Conservation (phyloP, 306 rosid genomes). For the Acacia melanoxylon region DNA sequence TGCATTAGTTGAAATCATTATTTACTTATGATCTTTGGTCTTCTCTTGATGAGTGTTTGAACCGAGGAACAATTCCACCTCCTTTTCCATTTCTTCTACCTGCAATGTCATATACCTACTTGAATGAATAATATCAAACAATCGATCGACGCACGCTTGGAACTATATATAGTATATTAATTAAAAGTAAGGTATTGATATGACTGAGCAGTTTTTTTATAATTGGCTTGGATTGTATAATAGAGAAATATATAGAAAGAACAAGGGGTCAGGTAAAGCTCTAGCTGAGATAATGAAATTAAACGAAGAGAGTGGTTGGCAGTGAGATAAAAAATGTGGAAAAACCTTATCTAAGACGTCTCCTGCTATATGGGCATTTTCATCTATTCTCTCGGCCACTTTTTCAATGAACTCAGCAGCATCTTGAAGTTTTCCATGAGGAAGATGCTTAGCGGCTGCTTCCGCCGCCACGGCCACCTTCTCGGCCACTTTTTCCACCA, state of each 20-base stretch:
- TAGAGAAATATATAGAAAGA: neutral
- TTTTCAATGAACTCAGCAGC: slow-evolving; percentile 32
- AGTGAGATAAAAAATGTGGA: neutral
- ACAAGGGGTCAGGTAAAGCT: neutral
- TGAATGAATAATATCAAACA: neutral
- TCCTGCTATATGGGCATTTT: slow-evolving; percentile 29
- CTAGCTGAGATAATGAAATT: neutral
- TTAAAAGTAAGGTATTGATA: neutral
- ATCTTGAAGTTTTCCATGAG: slow-evolving; percentile 37
- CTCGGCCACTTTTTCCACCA: slow-evolving; percentile 60
- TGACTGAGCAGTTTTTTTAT: neutral
- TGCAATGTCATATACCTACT: no score
- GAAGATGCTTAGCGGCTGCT: slow-evolving; percentile 43
- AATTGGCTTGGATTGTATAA: neutral
- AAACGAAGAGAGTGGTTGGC: neutral
- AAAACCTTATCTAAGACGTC: slow-evolving; percentile 42
- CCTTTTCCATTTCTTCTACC: no score
- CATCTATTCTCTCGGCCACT: slow-evolving; percentile 34
- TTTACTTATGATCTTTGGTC: no score
- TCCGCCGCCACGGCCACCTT: slow-evolving; percentile 51
- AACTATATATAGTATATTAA: neutral
- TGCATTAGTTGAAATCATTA: no score
- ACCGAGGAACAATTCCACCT: no score
- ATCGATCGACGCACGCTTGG: neutral
- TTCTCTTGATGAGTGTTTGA: no score